phyloP scores from a whole-genome alignment of 2,329 filamentous ascomycete species.

The Decorospora gaudefroyi region DNA sequence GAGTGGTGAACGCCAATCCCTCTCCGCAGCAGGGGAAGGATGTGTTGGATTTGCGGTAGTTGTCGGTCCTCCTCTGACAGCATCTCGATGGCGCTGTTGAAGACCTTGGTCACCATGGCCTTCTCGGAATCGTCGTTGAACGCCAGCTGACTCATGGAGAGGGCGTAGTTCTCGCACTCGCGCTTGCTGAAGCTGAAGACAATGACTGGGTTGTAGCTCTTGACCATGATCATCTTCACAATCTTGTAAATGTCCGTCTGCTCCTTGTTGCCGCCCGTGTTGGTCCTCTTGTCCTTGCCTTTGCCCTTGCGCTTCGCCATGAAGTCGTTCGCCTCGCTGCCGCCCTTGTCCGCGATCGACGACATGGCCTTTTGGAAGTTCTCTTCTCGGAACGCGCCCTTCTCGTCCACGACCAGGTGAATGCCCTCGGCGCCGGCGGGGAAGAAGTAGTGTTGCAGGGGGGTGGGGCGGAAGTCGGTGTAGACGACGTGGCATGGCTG shows the following conservation, averaged over 20 bases:
- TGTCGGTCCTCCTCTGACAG: constrained; percentile 88
- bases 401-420: constrained; percentile 93
- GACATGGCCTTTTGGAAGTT: constrained; percentile 98
- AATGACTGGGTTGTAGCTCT: constrained; percentile 96
- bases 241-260: constrained; percentile 93
- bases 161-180: constrained; percentile 87
- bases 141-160: constrained; percentile 81
- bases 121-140: constrained; percentile 98
- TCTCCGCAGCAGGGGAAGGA: constrained; percentile 83
- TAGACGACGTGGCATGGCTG: constrained; percentile 99
- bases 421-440: constrained; percentile 91
- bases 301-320: constrained; percentile 81
- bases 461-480: constrained; percentile 96
- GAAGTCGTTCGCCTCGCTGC: constrained; percentile 77
- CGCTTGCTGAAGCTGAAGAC: constrained; percentile 99
- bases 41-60: constrained; percentile 86
- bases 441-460: constrained; percentile 97
- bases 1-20: constrained; percentile 98
- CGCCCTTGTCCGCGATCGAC: constrained; percentile 83
- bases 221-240: constrained; percentile 97
- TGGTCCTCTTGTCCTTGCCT: constrained; percentile 88
- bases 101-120: constrained; percentile 90
- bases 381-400: constrained; percentile 91
- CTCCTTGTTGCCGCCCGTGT: constrained; percentile 73
- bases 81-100: constrained; percentile 88